Base-by-base conservation (phyloP, 306 rosid genomes). In the Rubus parviflorus region DNA sequence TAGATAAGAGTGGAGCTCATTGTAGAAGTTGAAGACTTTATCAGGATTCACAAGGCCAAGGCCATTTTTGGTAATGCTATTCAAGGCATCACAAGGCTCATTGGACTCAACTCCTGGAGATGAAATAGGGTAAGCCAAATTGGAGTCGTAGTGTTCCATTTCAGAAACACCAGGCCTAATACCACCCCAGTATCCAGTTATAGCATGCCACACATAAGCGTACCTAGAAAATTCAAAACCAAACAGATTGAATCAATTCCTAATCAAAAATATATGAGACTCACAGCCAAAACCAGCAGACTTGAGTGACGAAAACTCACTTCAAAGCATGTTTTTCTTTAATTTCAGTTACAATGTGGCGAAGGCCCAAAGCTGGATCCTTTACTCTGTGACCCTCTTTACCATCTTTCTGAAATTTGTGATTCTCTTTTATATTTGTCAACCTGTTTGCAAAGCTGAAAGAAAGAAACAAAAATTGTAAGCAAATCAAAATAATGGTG, bases 181-280 rank as follows among this genome's bases (percentile, higher is more conserved):
- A 67, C 96, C 98, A 4, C 98, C 98, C 98, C 97, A 94, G 47
- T 94, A 94, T 23, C 98, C 98, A 15, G 93, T 89, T 79, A 94
- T 89, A 6, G 98, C 97, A 77, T 94, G 97, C 96, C 98, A 94
- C 65, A 91, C 94, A 71, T 90, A 94, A 61, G 92, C 87, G 23
- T 87, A 77, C 88, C 98, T 93, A 69, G 19, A 48, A 77, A 72
- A 4, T 63, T 4, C 20, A 68, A 43, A 54, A 73, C 53, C 51
- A 84, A 75, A 58, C 22, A 79, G 4, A 63, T 15, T 37, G 3
- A 47, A 57, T 85, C 30, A 80, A 70, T 38, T 25, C 37, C 47
- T 46, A 11, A n/a, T 38, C n/a, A 42, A 49, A 45, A 22, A 16
- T 38, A 25, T 45, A 40, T 4, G 6, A 0, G 48, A 0, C 25